Evolutionary conservation across 441 rosid genomes (phyloP), one percentile per base, ranked within the genome.

Genomic region (Gossypium aridum): DNA sequence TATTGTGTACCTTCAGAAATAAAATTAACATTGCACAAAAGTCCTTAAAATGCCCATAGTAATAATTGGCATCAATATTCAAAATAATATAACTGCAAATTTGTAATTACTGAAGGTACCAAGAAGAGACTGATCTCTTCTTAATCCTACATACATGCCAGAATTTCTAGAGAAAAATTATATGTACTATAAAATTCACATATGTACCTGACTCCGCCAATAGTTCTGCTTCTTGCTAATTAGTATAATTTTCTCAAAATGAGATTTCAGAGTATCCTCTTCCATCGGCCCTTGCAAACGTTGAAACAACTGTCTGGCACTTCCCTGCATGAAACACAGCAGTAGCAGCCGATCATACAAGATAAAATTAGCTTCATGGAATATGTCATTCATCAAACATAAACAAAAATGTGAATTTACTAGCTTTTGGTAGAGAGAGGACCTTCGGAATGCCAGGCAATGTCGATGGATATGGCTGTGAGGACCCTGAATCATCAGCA

Each of bases 391-490:
- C 64, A 62, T 23, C 72, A 54, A 17, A 73, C 63, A 75, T 17
- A 51, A 72, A 74, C 7, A 59, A 39, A 69, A 7, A n/a, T 53
- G 20, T 34, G 56, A 25, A 64, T 20, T 19, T 62, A 59, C 31
- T 17, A 66, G 53, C 54, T 56, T 37, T 25, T 9, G 12, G 55
- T 8, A 37, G 19, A n/a, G 37, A 74, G 65, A 62, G 68, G 75
- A 87, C 99, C 99, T 92, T 95, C 7, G 99, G 99, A 61, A 97
- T 97, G 84, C 99, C 99, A 74, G 99, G 99, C 84, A 97, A 88
- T 73, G 98, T 90, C 72, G 98, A 96, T 45, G 99, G 99, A 83
- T 97, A 97, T 80, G 99, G 84, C 84, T 91, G 99, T 72, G 99
- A 95, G 75, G 93, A 89, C 71, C 98, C 97, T 56, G 98, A 93